Evolutionary conservation across 2,329 filamentous ascomycete genomes (phyloP), one percentile per base, ranked within the genome.

Genomic region (Neopestalotiopsis sp.): DNA sequence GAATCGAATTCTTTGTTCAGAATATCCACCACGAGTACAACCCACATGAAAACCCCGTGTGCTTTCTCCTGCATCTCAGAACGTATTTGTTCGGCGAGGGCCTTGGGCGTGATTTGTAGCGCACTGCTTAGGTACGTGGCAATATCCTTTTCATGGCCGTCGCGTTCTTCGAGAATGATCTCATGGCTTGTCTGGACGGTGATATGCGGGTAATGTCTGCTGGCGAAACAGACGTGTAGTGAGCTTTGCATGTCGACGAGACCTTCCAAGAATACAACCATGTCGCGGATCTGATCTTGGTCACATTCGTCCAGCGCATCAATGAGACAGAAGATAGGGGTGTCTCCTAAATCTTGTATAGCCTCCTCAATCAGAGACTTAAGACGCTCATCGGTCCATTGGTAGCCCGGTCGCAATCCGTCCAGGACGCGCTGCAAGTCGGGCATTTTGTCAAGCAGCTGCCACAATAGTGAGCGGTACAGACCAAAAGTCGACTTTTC

Each of bases 261-360:
- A 0, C 78, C 71, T 65, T 85, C 79, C 13, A 87, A 82, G 65
- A 83, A 83, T 0, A 72, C 59, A 1, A 86, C 73, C 81, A 87
- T 85, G 0, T 80, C 77, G 32, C 78, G 77, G 3, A 82, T 74
- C 64, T 86, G 75, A 1, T 74, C 66, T 64, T 84, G 81, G 10
- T 83, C 76, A 67, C 84, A 86, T 70, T 87, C 85, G 42, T 88
- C 85, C 0, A 87, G 76, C 0, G 84, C 85, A 66, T 77, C 75
- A 10, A 77, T 69, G 3, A 75, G 71, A 32, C 70, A 76, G 52
- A 67, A 40, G 34, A 74, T 13, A 4, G 68, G 65, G 5, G 72
- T 30, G 1, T 10, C 34, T 1, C 67, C 69, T 32, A 76, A 68
- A 2, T 38, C 34, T 24, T 49, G 24, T 1, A 80, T n/a, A 7